A percentile compares a stretch with the other conserved stretches of the same genome.
Conservation (phyloP, 768 basidiomycete genomes). For the Mycena amicta region DNA sequence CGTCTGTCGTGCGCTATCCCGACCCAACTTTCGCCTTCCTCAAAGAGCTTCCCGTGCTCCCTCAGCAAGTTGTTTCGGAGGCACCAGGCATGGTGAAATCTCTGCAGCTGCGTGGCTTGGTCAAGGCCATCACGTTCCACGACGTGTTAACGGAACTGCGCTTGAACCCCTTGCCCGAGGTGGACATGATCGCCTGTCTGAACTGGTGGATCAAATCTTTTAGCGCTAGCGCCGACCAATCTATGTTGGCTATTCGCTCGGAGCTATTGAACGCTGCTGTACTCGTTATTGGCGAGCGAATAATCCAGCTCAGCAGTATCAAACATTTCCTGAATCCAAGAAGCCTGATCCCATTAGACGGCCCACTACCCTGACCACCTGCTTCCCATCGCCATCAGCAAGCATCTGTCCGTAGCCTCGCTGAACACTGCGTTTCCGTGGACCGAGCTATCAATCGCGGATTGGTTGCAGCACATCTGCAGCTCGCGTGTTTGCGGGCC, state of each 20-base stretch:
- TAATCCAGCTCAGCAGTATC: constrained; percentile 72
- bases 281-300: constrained; percentile 49
- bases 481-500: constrained; percentile 44
- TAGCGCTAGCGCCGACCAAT: constrained; percentile 35
- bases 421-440: constrained; percentile 68
- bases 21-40: constrained; percentile 78
- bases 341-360: constrained; percentile 66
- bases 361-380: constrained; percentile 76
- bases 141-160: constrained; percentile 84
- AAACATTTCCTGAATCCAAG: constrained; percentile 71
- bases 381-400: constrained; percentile 68
- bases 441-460: constrained; percentile 71
- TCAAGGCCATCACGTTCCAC: constrained; percentile 74
- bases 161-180: constrained; percentile 64
- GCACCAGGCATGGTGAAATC: constrained; percentile 63
- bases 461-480: constrained; percentile 76
- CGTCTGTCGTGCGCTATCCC: constrained; percentile 70
- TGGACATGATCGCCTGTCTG: constrained; percentile 80
- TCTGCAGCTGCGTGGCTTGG: constrained; percentile 62
- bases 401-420: constrained; percentile 52
- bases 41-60: constrained; percentile 74
- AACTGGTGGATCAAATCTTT: constrained; percentile 76
- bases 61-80: constrained; percentile 56
- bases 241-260: constrained; percentile 48
- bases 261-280: constrained; percentile 76